Percentiles rank a stretch among this genome's conserved stretches.
These are phyloP conservation scores for Scalesia atractyloides DNA, from an alignment of 129 eudicot genomes.

Conservation along the genomic window DNA sequence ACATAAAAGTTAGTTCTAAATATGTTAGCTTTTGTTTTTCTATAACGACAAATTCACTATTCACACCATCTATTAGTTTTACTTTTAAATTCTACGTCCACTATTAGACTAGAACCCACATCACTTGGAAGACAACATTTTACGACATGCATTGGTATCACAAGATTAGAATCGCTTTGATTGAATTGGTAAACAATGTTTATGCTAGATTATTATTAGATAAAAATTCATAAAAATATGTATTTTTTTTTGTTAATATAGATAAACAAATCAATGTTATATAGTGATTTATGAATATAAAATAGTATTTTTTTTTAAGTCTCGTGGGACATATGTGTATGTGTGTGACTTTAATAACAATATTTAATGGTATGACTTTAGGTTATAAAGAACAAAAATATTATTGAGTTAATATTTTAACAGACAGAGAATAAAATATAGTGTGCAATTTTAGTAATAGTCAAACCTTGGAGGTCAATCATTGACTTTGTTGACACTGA, in stretches of 20 bases:
- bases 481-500: slow-evolving; percentile 14
- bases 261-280: background rate
- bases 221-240: too few relatives aligned
- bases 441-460: background rate
- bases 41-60: too few relatives aligned
- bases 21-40: too few relatives aligned
- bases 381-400: background rate
- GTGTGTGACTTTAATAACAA: background rate
- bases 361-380: background rate
- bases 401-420: background rate
- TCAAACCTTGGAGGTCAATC: slow-evolving; percentile 13
- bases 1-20: too few relatives aligned
- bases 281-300: background rate
- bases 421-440: background rate
- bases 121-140: too few relatives aligned
- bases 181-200: too few relatives aligned
- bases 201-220: too few relatives aligned
- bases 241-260: background rate
- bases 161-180: too few relatives aligned
- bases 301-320: background rate
- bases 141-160: too few relatives aligned
- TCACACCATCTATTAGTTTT: too few relatives aligned
- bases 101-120: too few relatives aligned
- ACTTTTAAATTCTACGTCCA: too few relatives aligned
- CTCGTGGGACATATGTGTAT: background rate